phyloP scores from a whole-genome alignment of 1,139 yeast genomes.

The Meyerozyma carpophila region DNA sequence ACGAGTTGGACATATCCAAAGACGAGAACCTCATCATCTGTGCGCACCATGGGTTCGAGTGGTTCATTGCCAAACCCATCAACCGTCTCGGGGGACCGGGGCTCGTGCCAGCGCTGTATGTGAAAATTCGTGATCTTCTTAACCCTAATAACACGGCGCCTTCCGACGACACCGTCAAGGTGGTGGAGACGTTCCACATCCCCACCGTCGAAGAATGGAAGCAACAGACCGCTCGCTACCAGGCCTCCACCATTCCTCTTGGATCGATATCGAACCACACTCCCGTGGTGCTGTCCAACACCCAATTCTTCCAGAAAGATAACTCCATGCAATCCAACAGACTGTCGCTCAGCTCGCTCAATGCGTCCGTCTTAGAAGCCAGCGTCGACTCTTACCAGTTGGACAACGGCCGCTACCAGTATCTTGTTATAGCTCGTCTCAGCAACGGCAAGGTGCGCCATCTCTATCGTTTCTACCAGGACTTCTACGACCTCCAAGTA shows the following conservation, averaged over 20 bases:
- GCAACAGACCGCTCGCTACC: slow-evolving; percentile 81
- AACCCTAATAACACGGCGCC: slow-evolving; percentile 17
- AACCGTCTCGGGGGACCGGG: slow-evolving; percentile 97
- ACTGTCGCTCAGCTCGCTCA: slow-evolving; percentile 29
- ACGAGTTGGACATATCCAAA: slow-evolving; percentile 75
- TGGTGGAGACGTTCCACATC: slow-evolving; percentile 57
- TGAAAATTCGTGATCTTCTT: slow-evolving; percentile 75
- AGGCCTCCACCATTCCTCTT: slow-evolving; percentile 83
- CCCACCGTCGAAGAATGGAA: slow-evolving; percentile 98
- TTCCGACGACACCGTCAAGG: slow-evolving; percentile 25
- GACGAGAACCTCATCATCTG: slow-evolving; percentile 91
- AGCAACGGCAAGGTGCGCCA: slow-evolving; percentile 66
- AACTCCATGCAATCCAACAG: slow-evolving; percentile 20
- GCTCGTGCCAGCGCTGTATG: slow-evolving; percentile 85
- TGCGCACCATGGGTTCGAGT: slow-evolving; percentile 93
- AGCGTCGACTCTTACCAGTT: slow-evolving; percentile 77
- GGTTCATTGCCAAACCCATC: slow-evolving; percentile 97
- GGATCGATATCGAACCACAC: slow-evolving; percentile 39
- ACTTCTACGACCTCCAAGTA: slow-evolving; percentile 92
- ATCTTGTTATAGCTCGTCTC: slow-evolving; percentile 64
- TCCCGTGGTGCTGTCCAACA: slow-evolving; percentile 28
- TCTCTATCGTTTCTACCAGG: slow-evolving; percentile 88
- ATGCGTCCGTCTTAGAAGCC: slow-evolving; percentile 47
- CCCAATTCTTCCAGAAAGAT: slow-evolving; percentile 35
- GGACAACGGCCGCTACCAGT: slow-evolving; percentile 89